phyloP scores from a whole-genome alignment of 148 eudicot species.

The Cornus controversa region DNA sequence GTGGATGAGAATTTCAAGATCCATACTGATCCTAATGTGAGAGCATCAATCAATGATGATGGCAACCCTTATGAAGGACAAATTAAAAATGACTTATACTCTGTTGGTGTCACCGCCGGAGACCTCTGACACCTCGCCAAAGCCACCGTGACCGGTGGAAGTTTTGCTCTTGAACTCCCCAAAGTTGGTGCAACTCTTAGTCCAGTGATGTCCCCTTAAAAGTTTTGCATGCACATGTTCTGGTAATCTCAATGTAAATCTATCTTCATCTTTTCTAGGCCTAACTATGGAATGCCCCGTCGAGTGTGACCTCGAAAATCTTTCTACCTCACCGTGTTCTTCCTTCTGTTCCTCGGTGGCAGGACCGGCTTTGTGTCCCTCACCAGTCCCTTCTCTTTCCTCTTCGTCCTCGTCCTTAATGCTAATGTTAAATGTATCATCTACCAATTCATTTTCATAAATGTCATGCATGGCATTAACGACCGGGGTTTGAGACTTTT shows the following conservation, averaged over 20 bases:
- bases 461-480: neutral
- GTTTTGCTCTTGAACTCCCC: conserved; percentile 28
- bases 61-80: neutral
- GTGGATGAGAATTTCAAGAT: too few relatives aligned
- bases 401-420: conserved; percentile 26
- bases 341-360: neutral
- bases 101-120: conserved; percentile 13
- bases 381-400: neutral
- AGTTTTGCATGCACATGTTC: conserved; percentile 34
- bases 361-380: neutral
- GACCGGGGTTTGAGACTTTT: conserved; percentile 8
- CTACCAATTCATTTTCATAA: conserved; percentile 15
- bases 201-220: conserved; percentile 36
- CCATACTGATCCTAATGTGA: too few relatives aligned
- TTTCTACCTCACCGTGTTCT: conserved; percentile 8
- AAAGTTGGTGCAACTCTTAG: conserved; percentile 49
- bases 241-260: conserved; percentile 55
- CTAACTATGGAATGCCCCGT: conserved; percentile 76
- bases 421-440: conserved; percentile 28
- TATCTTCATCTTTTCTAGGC: conserved; percentile 30
- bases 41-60: neutral
- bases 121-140: conserved; percentile 27
- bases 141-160: conserved; percentile 10
- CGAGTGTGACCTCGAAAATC: conserved; percentile 64
- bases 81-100: neutral